phyloP scores from a whole-genome alignment of 768 basidiomycete genomes.

The Auricularia sp. region DNA sequence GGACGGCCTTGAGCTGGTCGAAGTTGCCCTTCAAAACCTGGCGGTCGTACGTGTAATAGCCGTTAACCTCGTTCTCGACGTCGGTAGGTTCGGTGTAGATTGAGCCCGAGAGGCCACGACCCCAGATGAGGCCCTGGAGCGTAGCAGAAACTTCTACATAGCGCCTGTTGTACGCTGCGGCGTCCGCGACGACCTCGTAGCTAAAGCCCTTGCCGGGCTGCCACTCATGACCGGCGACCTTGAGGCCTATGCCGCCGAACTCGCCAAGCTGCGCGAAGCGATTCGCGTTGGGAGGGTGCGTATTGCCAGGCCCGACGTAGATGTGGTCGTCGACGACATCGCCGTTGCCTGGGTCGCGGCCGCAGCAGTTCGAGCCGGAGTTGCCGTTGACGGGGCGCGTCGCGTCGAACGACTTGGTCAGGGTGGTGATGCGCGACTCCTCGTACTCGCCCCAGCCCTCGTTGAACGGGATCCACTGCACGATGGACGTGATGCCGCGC shows the following conservation, averaged over 20 bases:
- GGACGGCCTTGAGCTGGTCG: neutral
- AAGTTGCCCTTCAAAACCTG: slow-evolving; percentile 1
- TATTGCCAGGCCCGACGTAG: neutral
- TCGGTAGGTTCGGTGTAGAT: slow-evolving; percentile 2
- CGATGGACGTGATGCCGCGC: neutral
- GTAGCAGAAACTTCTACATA: neutral
- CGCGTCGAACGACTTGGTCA: slow-evolving; percentile 1
- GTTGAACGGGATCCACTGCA: slow-evolving; percentile 1
- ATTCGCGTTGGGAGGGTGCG: neutral
- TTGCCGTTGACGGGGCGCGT: neutral
- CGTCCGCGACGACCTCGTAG: neutral
- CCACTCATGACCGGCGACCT: neutral
- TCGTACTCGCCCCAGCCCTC: slow-evolving; percentile 2
- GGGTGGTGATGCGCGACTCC: neutral
- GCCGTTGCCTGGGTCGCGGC: neutral
- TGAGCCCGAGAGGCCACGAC: neutral
- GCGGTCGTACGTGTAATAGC: slow-evolving; percentile 2
- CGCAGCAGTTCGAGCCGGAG: neutral
- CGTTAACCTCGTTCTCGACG: slow-evolving; percentile 2
- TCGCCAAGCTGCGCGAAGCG: neutral
- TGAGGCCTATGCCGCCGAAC: neutral
- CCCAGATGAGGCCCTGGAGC: neutral
- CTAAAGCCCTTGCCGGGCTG: neutral
- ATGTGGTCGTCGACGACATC: slow-evolving; percentile 2
- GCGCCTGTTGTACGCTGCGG: neutral